Base-by-base conservation (phyloP, 352 stramenopile genomes). In the Globisporangium viniferum region DNA sequence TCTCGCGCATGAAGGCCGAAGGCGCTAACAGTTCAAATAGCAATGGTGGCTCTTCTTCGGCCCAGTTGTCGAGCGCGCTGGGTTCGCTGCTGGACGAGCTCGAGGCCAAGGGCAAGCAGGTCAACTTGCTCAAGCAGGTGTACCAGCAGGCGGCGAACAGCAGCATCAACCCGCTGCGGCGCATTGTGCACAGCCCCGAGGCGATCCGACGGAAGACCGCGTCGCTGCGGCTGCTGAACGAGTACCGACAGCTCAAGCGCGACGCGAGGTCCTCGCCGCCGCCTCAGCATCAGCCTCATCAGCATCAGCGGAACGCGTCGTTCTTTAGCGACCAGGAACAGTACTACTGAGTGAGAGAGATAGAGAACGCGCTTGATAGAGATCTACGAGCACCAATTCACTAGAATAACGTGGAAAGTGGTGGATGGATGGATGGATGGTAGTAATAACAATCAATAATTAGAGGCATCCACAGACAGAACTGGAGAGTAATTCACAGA, bases 111-210 rank as follows among this genome's bases (percentile, higher is more conserved):
- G 77, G 74, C n/a, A 86, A 85, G 48, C 79, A 92, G 56, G 66
- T 92, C 14, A 81, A 90, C 51, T 62, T 90, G 54, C 80, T 92
- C 36, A 85, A 90, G 49, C 79, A 90, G 46, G 74, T 90, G 12
- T 84, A 77, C 65, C 73, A 88, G 20, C 76, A 88, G 69, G 80
- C 84, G 22, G 66, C 79, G 6, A 75, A 71, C 60, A 90, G 80
- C 63, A 85, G 73, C 29, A 90, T 90, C 68, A 89, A 90, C 35
- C 80, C 80, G 8, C 72, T 79, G 20, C 75, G 78, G 8, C 75
- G 80, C 27, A 57, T 80, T 8, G 82, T 92, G 27, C 68, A 82
- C 36, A 88, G 78, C 6, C 83, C 81, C 15, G 83, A 86, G 51
- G 83, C 81, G 0, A 74, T 92, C 54, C 73, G 76, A 2, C 73